phyloP scores from a whole-genome alignment of 1,284 basidiomycete species.

The Testicularia cyperi region DNA sequence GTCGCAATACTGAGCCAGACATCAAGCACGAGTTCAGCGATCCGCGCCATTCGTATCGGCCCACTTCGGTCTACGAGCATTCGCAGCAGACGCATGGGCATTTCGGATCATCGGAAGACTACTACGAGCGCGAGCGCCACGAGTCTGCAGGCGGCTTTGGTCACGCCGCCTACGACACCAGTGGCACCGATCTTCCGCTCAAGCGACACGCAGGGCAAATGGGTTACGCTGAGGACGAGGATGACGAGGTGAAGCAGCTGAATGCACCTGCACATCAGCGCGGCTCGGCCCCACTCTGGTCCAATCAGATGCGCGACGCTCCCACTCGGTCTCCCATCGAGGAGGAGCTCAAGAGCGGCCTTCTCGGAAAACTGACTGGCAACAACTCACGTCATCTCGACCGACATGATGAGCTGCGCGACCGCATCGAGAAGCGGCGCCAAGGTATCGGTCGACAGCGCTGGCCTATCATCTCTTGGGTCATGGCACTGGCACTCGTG shows the following conservation, averaged over 20 bases:
- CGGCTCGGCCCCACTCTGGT: conserved; percentile 20
- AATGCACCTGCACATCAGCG: too few relatives aligned
- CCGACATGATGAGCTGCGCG: conserved; percentile 36
- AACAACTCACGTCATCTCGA: conserved; percentile 5
- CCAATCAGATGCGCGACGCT: conserved; percentile 17
- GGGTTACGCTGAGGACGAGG: conserved; percentile 55
- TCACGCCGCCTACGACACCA: conserved; percentile 20
- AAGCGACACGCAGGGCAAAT: conserved; percentile 36
- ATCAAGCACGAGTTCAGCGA: neutral
- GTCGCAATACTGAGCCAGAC: conserved; percentile 14
- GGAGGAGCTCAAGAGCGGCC: conserved; percentile 26
- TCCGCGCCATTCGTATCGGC: too few relatives aligned
- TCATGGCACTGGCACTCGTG: conserved; percentile 67
- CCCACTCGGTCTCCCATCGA: conserved; percentile 3
- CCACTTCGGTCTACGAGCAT: too few relatives aligned
- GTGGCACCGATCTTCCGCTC: conserved; percentile 39
- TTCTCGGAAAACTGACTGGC: conserved; percentile 22
- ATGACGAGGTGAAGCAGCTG: conserved; percentile 49
- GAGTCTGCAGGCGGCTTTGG: conserved; percentile 5
- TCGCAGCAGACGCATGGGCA: too few relatives aligned
- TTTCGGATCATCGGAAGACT: too few relatives aligned
- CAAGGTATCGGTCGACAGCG: conserved; percentile 78
- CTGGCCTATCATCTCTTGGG: conserved; percentile 68
- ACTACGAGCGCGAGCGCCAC: conserved; percentile 5
- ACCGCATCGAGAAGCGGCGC: conserved; percentile 62